Conservation (phyloP, 441 rosid genomes). For the Omphalea diandra region DNA sequence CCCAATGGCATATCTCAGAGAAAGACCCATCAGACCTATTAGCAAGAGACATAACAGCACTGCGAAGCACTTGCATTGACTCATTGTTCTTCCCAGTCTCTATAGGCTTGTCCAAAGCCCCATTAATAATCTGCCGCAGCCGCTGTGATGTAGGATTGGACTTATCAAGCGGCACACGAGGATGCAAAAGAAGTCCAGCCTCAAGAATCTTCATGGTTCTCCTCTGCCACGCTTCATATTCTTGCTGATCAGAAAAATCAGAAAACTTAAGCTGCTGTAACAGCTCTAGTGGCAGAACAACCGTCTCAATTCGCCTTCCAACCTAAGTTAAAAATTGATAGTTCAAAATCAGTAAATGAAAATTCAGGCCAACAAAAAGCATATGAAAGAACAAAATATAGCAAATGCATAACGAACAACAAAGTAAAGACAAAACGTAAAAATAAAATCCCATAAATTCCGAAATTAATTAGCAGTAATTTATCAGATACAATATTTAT, state of each 20-base stretch:
- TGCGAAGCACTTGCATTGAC: constrained; percentile 90
- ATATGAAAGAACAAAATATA: not conserved
- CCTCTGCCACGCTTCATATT: constrained; percentile 83
- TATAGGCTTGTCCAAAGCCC: constrained; percentile 67
- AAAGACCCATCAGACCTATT: constrained; percentile 80
- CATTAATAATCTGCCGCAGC: constrained; percentile 69
- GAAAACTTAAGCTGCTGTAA: constrained; percentile 88
- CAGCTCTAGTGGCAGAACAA: constrained; percentile 86
- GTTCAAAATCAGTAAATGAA: not conserved
- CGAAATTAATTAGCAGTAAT: not conserved
- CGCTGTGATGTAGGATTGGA: constrained; percentile 58
- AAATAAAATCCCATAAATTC: not conserved
- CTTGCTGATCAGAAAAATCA: constrained; percentile 87
- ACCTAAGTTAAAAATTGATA: constrained; percentile 38
- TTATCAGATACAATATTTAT: no score
- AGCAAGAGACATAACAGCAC: constrained; percentile 80
- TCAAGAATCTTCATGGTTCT: constrained; percentile 81
- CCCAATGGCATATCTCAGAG: constrained; percentile 93
- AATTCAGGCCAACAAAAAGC: not conserved
- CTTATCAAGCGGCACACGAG: constrained; percentile 80
- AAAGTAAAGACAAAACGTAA: constrained; percentile 10
- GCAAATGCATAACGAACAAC: constrained; percentile 9
- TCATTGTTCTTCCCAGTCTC: constrained; percentile 95
- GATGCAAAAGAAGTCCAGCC: constrained; percentile 84
- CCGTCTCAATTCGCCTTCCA: constrained; percentile 82